Evolutionary conservation across 148 eudicot genomes (phyloP).

Genomic region (Fagopyrum homotropicum): DNA sequence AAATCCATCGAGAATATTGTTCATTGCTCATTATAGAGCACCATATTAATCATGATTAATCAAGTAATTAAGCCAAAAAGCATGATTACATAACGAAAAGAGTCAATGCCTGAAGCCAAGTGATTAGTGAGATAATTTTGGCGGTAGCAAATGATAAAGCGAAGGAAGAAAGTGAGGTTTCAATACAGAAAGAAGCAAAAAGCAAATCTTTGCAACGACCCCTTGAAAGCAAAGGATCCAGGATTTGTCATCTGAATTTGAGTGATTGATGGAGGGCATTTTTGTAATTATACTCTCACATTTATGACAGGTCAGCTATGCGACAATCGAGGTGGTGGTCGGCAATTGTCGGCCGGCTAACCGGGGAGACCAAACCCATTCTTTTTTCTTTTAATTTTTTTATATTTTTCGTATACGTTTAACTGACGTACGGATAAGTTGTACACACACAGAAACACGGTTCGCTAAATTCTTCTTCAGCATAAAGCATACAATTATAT

Average conservation of each 20-base stretch:
- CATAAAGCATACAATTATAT: too few species aligned
- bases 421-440: too few species aligned
- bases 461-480: too few species aligned
- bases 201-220: background rate
- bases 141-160: background rate
- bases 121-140: too few species aligned
- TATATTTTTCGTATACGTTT: too few species aligned
- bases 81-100: background rate
- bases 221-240: background rate
- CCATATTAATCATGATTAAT: background rate
- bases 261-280: constrained; percentile 13
- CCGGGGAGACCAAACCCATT: constrained; percentile 18
- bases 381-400: too few species aligned
- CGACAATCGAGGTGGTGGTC: constrained; percentile 58
- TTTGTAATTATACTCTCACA: constrained; percentile 8
- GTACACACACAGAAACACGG: too few species aligned
- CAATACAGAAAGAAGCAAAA: background rate
- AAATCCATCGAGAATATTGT: background rate
- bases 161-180: background rate
- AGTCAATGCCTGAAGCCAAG: background rate
- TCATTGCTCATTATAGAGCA: background rate
- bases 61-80: background rate
- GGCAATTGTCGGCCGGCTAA: constrained; percentile 73
- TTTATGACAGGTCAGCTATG: constrained; percentile 29
- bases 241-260: background rate